A percentile compares a stretch with the other conserved stretches of the same genome.
Conservation (phyloP, 73 alveolate species). For the Tetrahymena thermophila region DNA sequence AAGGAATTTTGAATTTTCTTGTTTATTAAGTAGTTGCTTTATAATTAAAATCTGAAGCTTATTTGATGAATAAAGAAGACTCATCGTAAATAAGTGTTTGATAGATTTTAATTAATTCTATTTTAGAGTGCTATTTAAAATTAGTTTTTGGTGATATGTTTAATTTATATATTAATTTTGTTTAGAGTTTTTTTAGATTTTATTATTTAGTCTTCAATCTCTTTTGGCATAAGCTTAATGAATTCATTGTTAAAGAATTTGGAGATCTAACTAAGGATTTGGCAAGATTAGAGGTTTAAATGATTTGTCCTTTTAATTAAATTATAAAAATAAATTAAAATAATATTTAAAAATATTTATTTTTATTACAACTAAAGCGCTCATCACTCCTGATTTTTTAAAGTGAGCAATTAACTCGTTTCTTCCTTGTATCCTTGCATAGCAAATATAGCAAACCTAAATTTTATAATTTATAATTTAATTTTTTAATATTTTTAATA, state of each 20-base stretch:
- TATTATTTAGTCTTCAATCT: not conserved
- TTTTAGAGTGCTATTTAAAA: too few relatives aligned
- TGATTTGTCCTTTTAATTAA: not conserved
- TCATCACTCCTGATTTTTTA: constrained; percentile 47
- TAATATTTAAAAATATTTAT: not conserved
- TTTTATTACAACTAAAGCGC: not conserved
- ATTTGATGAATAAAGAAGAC: too few relatives aligned
- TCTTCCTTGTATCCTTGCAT: constrained; percentile 57
- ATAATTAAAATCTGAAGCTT: not conserved
- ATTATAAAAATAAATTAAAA: not conserved
- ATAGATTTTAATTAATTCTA: too few relatives aligned
- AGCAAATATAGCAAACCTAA: constrained; percentile 44
- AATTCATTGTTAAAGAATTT: not conserved
- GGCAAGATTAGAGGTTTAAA: not conserved
- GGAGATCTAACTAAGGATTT: not conserved
- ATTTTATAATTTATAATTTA: not conserved
- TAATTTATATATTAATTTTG: too few relatives aligned
- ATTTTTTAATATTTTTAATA: not conserved
- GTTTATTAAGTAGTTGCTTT: not conserved
- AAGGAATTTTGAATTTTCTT: not conserved
- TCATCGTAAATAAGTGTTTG: too few relatives aligned
- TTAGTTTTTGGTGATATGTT: too few relatives aligned
- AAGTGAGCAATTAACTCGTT: constrained; percentile 44
- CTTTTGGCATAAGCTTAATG: not conserved
- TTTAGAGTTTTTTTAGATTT: not conserved